These are phyloP conservation scores for Rhizopus stolonifer DNA, from an alignment of 371 early-diverging fungal genomes.

Conservation along the genomic window DNA sequence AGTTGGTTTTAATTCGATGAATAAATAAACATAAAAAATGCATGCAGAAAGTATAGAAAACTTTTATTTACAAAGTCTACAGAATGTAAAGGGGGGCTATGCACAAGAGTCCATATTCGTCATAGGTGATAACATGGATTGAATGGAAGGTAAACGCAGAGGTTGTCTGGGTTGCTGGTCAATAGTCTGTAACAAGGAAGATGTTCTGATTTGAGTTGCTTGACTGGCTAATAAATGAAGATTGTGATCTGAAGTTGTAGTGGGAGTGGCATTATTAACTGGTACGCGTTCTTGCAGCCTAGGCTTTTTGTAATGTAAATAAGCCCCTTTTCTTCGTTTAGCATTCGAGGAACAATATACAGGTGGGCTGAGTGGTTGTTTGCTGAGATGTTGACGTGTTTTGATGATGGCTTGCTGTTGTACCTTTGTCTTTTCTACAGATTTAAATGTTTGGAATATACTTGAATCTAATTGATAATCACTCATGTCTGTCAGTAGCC, in stretches of 20 bases:
- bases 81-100: neutral
- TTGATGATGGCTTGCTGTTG: slow-evolving; percentile 50
- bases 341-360: neutral
- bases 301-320: neutral
- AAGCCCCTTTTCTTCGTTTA: neutral
- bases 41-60: neutral
- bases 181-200: neutral
- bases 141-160: slow-evolving; percentile 17
- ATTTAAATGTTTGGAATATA: slow-evolving; percentile 3
- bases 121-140: slow-evolving; percentile 14
- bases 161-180: neutral
- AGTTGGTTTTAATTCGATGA: slow-evolving; percentile 17
- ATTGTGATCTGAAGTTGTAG: slow-evolving; percentile 18
- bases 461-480: neutral
- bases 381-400: slow-evolving; percentile 28
- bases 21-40: neutral
- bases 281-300: no score
- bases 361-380: neutral
- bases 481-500: slow-evolving; percentile 8
- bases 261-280: no score
- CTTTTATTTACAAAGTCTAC: slow-evolving; percentile 1
- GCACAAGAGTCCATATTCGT: neutral
- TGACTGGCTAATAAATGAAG: slow-evolving; percentile 43
- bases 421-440: slow-evolving; percentile 13
- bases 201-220: slow-evolving; percentile 33